Base-by-base conservation (phyloP, 1,139 yeast genomes). In the Citeromyces siamensis region DNA sequence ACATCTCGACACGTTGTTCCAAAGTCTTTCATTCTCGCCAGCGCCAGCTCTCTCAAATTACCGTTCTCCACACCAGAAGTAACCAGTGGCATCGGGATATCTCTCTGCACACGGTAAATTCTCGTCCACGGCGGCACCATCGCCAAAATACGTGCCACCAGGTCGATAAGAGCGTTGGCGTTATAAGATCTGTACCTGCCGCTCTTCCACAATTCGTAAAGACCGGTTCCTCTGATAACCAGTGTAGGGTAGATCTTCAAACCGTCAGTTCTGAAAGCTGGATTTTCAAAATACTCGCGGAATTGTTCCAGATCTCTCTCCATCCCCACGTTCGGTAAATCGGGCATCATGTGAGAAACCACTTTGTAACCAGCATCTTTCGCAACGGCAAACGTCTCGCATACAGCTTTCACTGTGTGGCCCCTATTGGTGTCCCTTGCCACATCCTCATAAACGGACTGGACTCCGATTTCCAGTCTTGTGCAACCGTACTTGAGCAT, bases 281-380 rank as follows among this genome's bases (percentile, higher is more conserved):
- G 98, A 55, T 85, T 90, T 50, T 90, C 98, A 56, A 90, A 93
- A 61, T 90, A 90, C 56, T 90, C 98, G 50, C 79, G 74, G 53
- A 90, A 90, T 60, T 90, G 99, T 50, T 86, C 95, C 46, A 90
- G 64, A 56, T 90, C 99, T 56, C 99, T 73, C 60, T 90, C 98
- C 95, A 88, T 84, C 12, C 98, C 98, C 38, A 90, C 96, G 52
- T 90, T 90, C 14, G 99, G 99, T 49, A 90, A 66, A 65, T 90
- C 98, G 14, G 99, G 99, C 99, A 90, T 90, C 99, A 90, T 90
- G 62, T 90, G 99, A 46, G 94, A 79, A 21, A 90, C 98, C 38
- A 90, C 94, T 59, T 90, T 90, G 60, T 88, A 90, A 5, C 99
- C 99, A 1, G 98, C 94, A 59, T 90, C 99, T 56, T 90, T 90